Evolutionary conservation across 495 filamentous ascomycete species (phyloP).

Genomic region (Lasiosphaeriaceae sp.): DNA sequence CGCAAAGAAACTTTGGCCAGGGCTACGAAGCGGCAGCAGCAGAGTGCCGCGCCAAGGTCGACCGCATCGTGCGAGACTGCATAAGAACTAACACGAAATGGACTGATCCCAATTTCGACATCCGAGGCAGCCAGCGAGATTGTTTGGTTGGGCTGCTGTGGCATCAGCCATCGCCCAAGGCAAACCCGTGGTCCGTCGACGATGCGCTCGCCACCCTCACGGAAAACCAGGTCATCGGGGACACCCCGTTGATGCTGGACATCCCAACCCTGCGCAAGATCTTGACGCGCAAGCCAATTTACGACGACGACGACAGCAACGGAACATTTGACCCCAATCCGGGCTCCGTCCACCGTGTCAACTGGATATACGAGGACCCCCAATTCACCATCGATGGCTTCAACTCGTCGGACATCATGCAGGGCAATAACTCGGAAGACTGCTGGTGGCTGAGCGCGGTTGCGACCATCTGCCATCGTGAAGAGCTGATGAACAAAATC

Average conservation of each 20-base stretch:
- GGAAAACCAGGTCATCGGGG: constrained; percentile 21
- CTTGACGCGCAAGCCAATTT: constrained; percentile 39
- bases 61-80: constrained; percentile 66
- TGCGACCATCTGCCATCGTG: constrained; percentile 63
- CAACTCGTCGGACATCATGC: constrained; percentile 46
- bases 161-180: constrained; percentile 4
- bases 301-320: constrained; percentile 32
- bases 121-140: constrained; percentile 49
- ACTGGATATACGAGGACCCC: constrained; percentile 68
- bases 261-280: constrained; percentile 8
- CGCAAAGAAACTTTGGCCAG: constrained; percentile 11
- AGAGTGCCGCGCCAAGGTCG: constrained; percentile 59
- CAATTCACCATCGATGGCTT: constrained; percentile 67
- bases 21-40: constrained; percentile 59
- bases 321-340: constrained; percentile 43
- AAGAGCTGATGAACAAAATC: constrained; percentile 59
- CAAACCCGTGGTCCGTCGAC: constrained; percentile 1
- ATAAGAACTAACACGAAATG: constrained; percentile 68
- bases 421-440: constrained; percentile 51
- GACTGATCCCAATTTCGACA: constrained; percentile 69
- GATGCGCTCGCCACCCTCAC: constrained; percentile 16
- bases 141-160: constrained; percentile 12
- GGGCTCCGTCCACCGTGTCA: constrained; percentile 16
- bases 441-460: constrained; percentile 75
- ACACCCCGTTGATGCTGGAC: constrained; percentile 57